phyloP scores from a whole-genome alignment of 225 moss, liverwort and hornwort species.

The Bryoerythrophyllum caledonicum region DNA sequence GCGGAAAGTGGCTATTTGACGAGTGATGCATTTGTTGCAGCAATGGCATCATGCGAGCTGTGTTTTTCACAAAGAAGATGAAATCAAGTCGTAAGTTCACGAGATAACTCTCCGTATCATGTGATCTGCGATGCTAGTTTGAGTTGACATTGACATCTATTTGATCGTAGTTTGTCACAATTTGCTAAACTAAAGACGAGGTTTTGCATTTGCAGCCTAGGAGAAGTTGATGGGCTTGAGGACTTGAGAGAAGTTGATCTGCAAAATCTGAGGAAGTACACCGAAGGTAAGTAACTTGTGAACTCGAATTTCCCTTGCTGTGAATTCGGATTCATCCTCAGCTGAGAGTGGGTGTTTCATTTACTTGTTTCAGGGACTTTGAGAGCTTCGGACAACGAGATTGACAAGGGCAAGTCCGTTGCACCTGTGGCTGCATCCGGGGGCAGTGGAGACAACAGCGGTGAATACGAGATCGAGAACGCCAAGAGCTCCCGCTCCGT shows the following conservation, averaged over 20 bases:
- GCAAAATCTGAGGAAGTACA: conserved; percentile 73
- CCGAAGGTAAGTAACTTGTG: conserved; percentile 47
- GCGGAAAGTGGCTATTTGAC: background rate
- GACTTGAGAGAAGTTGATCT: conserved; percentile 79
- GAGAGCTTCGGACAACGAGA: conserved; percentile 38
- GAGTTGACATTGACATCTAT: background rate
- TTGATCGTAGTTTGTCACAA: background rate
- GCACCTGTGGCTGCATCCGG: conserved; percentile 39
- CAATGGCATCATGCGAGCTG: conserved; percentile 73
- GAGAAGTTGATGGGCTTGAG: conserved; percentile 89
- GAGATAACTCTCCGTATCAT: background rate
- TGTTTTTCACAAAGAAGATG: conserved; percentile 47
- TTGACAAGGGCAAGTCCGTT: conserved; percentile 56
- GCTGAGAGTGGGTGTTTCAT: background rate
- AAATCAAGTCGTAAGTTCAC: conserved; percentile 50
- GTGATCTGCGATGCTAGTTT: background rate
- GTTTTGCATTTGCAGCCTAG: conserved; percentile 49
- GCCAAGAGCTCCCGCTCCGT: conserved; percentile 83
- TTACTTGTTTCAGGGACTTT: conserved; percentile 32
- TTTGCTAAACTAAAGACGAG: background rate
- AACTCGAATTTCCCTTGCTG: background rate
- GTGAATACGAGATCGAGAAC: conserved; percentile 87
- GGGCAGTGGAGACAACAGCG: conserved; percentile 55
- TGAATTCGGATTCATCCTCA: background rate
- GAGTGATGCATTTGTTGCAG: conserved; percentile 26